Percentiles rank a stretch among this genome's conserved stretches.
Evolutionary conservation across 352 stramenopile species (phyloP).

Genomic region (Pythium phragmiticola): DNA sequence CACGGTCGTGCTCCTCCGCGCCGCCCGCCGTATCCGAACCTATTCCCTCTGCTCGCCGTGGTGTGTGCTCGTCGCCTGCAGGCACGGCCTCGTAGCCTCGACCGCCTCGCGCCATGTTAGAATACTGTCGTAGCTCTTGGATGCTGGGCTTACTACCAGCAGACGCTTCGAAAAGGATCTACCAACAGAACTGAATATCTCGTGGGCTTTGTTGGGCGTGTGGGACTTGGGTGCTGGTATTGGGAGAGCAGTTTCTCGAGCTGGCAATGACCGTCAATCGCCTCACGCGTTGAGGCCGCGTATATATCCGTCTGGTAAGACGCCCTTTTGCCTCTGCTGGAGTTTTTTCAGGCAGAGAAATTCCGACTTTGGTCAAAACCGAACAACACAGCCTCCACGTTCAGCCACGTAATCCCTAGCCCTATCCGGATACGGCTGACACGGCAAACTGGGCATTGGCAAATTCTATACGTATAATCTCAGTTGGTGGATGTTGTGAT

Average conservation of each 20-base stretch:
- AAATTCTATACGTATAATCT: slow-evolving; percentile 15
- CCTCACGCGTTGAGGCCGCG: neutral
- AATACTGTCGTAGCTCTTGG: neutral
- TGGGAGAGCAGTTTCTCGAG: neutral
- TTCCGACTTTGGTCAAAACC: neutral
- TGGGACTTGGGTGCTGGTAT: neutral
- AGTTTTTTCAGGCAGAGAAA: neutral
- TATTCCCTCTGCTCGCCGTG: slow-evolving; percentile 2
- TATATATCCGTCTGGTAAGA: neutral
- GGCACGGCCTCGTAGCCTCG: slow-evolving; percentile 63
- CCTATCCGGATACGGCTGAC: slow-evolving; percentile 8
- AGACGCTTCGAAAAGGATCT: neutral
- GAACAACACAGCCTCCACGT: slow-evolving; percentile 9
- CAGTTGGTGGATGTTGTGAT: neutral
- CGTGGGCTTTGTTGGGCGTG: neutral
- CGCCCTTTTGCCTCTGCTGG: neutral
- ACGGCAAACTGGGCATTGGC: slow-evolving; percentile 15
- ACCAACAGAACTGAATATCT: neutral
- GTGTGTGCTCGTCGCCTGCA: slow-evolving; percentile 30
- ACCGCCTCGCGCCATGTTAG: slow-evolving; percentile 42
- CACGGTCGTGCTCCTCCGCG: slow-evolving; percentile 22
- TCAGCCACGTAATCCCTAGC: neutral
- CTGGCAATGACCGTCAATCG: neutral
- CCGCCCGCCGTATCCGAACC: slow-evolving; percentile 13
- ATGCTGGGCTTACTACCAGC: neutral